These are phyloP conservation scores for Podila epigama DNA, from an alignment of 192 early-diverging fungal species.

Conservation along the genomic window DNA sequence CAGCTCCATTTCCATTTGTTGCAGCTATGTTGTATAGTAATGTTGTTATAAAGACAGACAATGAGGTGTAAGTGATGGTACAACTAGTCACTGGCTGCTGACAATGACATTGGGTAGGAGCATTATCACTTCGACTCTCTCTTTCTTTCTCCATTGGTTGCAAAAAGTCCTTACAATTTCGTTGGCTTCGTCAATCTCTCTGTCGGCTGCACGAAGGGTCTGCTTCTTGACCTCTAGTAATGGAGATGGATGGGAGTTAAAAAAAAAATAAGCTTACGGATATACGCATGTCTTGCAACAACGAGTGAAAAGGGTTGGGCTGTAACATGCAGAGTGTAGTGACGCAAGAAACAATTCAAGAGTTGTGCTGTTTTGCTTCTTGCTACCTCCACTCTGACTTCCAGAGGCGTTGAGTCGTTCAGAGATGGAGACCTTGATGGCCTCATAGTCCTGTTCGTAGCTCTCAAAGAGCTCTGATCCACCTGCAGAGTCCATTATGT, in stretches of 20 bases:
- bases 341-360: conserved; percentile 1
- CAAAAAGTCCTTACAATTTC: conserved; percentile 74
- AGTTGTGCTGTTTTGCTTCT: neutral
- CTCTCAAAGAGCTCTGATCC: conserved; percentile 84
- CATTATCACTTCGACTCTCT: neutral
- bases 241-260: neutral
- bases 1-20: conserved; percentile 95
- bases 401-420: conserved; percentile 59
- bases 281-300: too few species aligned
- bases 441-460: conserved; percentile 86
- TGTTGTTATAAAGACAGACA: neutral
- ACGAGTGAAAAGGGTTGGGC: neutral
- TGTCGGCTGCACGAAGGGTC: conserved; percentile 75
- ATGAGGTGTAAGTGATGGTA: too few species aligned
- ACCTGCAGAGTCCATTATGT: conserved; percentile 47
- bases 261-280: too few species aligned
- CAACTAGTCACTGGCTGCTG: too few species aligned
- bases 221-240: conserved; percentile 75
- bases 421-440: conserved; percentile 65
- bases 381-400: conserved; percentile 65
- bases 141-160: neutral
- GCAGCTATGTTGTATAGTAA: conserved; percentile 56
- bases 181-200: conserved; percentile 89
- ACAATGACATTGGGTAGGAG: too few species aligned
- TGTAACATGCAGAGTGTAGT: neutral